Base-by-base conservation (phyloP, 2,329 filamentous ascomycete species). In the Talaromyces funiculosus region DNA sequence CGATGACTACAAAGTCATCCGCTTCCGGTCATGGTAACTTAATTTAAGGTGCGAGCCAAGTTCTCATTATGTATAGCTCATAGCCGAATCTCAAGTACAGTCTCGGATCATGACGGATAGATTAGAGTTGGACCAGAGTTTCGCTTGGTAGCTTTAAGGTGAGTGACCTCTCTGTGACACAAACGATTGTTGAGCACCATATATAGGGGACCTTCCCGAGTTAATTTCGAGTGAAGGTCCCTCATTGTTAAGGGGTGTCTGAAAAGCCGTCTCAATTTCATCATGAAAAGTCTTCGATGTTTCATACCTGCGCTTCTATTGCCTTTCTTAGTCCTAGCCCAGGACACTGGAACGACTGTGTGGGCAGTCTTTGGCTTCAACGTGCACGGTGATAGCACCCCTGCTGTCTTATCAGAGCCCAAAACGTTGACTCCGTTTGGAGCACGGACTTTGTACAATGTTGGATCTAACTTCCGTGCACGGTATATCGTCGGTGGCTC, bases 321-420 rank as follows among this genome's bases (percentile, higher is more conserved):
- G 3, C 40, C 64, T 20, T 49, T 64, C 24, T 63, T 67, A 22
- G 65, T 61, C 37, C 64, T 61, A 20, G 68, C 72, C 12, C 67
- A 74, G 60, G 68, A 64, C 5, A 64, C 70, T 22, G 63, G 64
- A 14, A 68, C 74, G 56, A 73, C 72, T 51, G 67, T 79, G 18
- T 77, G 77, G 74, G 78, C 77, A 42, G 76, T 81, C 22, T 82
- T 85, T 53, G 77, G 82, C 59, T 84, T 82, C 66, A 79, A 81
- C 37, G 73, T 80, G 22, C 76, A 81, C 54, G 84, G 84, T 62
- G 84, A 86, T 62, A 79, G 77, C 55, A 83, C 81, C 5, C 83
- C 84, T 2, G 65, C 72, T 47, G 69, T 74, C 29, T 65, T 80
- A 6, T 64, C 68, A 16, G 63, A 69, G 7, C 65, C 75, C 2